A percentile compares a stretch with the other conserved stretches of the same genome.
Conservation (phyloP, 108 stramenopile genomes). For the Pseudonitzschia multiseries region DNA sequence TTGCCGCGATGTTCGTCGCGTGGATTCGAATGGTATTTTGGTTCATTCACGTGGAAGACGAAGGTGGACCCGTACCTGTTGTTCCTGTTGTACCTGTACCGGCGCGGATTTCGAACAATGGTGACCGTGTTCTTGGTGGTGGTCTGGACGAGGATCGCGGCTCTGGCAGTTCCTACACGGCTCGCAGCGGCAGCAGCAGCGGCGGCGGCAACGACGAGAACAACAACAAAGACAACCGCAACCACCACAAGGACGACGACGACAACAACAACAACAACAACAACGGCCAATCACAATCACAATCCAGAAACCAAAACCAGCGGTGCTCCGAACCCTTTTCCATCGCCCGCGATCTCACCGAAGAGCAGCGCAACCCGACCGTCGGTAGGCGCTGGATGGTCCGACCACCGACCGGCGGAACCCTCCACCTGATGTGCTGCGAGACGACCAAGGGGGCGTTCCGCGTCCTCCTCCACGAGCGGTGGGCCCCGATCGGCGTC, state of each 20-base stretch:
- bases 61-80: too few relatives aligned
- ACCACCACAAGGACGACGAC: too few relatives aligned
- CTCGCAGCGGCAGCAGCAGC: too few relatives aligned
- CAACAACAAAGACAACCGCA: too few relatives aligned
- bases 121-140: too few relatives aligned
- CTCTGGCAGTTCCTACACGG: too few relatives aligned
- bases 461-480: slow-evolving; percentile 61
- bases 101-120: too few relatives aligned
- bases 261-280: too few relatives aligned
- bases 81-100: too few relatives aligned
- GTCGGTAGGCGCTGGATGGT: slow-evolving; percentile 48
- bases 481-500: slow-evolving; percentile 71
- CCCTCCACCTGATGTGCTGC: slow-evolving; percentile 54
- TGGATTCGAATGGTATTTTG: neutral
- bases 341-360: too few relatives aligned
- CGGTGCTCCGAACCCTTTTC: neutral
- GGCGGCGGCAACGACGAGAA: too few relatives aligned
- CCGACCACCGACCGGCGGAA: slow-evolving; percentile 45
- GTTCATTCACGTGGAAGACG: neutral
- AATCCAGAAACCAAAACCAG: neutral
- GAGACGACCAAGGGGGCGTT: slow-evolving; percentile 50
- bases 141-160: too few relatives aligned
- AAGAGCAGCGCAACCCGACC: slow-evolving; percentile 28
- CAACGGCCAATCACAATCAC: neutral
- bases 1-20: neutral